A percentile compares a stretch with the other conserved stretches of the same genome.
phyloP scores from a whole-genome alignment of 164 flowering plant species.

The Malania oleifera region DNA sequence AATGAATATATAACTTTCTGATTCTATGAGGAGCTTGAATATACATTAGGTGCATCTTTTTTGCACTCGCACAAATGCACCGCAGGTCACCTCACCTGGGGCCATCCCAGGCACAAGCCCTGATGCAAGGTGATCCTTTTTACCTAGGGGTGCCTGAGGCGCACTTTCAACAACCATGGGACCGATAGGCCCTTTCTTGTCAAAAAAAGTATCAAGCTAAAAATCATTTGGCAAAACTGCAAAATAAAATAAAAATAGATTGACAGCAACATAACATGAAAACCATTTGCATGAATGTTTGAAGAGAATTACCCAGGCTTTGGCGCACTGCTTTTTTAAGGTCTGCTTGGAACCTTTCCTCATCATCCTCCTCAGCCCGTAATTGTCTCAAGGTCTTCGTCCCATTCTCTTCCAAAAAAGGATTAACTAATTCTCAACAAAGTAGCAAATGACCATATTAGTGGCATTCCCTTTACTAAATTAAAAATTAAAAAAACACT shows the following conservation, averaged over 20 bases:
- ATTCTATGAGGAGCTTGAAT: no score
- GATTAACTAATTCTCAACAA: conserved; percentile 15
- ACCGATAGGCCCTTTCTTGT: no score
- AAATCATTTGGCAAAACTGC: no score
- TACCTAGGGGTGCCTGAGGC: no score
- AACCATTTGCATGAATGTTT: not conserved
- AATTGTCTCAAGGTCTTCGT: conserved; percentile 51
- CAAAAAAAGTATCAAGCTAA: no score
- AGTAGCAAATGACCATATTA: conserved; percentile 13
- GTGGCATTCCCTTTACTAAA: not conserved
- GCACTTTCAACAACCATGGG: no score
- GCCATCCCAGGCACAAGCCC: no score
- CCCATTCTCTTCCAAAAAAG: conserved; percentile 35
- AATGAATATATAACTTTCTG: no score
- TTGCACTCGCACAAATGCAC: no score
- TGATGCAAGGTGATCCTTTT: no score
- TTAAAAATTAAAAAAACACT: not conserved
- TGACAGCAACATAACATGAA: not conserved
- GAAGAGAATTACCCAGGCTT: conserved; percentile 66
- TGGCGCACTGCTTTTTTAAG: conserved; percentile 79
- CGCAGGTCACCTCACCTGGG: no score
- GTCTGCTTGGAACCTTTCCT: conserved; percentile 94
- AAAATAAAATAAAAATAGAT: not conserved
- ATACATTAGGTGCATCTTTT: no score
- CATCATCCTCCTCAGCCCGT: conserved; percentile 78